Conservation (phyloP, 495 filamentous ascomycete genomes). For the Sabuloglossum arenarium region DNA sequence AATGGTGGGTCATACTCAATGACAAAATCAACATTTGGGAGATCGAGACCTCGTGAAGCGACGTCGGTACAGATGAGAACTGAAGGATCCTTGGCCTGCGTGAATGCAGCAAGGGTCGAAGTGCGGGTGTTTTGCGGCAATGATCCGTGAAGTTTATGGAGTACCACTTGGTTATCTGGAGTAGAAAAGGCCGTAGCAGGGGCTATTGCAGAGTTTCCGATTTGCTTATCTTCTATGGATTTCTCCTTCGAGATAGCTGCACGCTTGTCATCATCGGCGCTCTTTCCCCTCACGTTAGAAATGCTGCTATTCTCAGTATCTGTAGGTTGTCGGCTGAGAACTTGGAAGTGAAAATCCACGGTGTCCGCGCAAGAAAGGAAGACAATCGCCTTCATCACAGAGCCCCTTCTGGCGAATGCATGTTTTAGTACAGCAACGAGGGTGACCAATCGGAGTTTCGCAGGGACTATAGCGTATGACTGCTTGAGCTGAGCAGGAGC, state of each 20-base stretch:
- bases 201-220: conserved; percentile 24
- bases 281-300: not conserved
- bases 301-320: not conserved
- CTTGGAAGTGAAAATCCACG: conserved; percentile 85
- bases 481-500: conserved; percentile 89
- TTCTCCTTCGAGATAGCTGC: conserved; percentile 14
- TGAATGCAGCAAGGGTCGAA: conserved; percentile 60
- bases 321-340: conserved; percentile 38
- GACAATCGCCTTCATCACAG: conserved; percentile 83
- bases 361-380: conserved; percentile 95
- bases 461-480: conserved; percentile 62
- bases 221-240: not conserved
- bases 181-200: conserved; percentile 28
- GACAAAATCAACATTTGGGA: conserved; percentile 83
- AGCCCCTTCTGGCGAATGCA: conserved; percentile 66
- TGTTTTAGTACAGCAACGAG: conserved; percentile 65
- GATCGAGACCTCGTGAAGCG: conserved; percentile 78
- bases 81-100: conserved; percentile 34
- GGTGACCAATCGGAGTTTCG: conserved; percentile 77
- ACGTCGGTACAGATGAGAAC: conserved; percentile 90
- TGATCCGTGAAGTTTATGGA: conserved; percentile 90
- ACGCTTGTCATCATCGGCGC: conserved; percentile 12
- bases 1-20: conserved; percentile 92
- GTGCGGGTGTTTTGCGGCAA: conserved; percentile 72
- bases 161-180: conserved; percentile 32